phyloP scores from a whole-genome alignment of 2,329 filamentous ascomycete genomes.

The Akanthomyces uredinophilus region DNA sequence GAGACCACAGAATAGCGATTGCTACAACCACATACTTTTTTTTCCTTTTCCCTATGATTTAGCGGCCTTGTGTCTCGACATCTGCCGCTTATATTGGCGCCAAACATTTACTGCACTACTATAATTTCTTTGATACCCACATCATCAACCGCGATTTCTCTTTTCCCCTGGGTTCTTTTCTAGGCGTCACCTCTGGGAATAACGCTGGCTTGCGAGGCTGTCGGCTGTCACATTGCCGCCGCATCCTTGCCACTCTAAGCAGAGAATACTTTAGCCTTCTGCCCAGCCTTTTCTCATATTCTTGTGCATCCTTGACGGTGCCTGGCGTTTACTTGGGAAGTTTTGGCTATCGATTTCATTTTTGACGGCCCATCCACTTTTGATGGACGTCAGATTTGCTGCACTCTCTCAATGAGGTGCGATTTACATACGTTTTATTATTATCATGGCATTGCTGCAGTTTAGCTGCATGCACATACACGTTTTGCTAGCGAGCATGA shows the following conservation, averaged over 20 bases:
- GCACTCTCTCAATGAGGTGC: neutral
- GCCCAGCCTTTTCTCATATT: neutral
- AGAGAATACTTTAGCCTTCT: neutral
- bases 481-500: neutral
- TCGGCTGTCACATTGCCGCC: neutral
- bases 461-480: neutral
- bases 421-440: neutral
- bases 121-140: constrained; percentile 12
- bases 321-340: neutral
- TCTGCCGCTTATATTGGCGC: neutral
- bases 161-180: neutral
- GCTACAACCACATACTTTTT: neutral
- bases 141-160: neutral
- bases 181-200: neutral
- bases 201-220: neutral
- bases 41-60: neutral
- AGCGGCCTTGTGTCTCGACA: neutral
- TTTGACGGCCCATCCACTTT: neutral
- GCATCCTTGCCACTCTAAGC: neutral
- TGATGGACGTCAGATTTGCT: neutral
- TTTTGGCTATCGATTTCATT: neutral
- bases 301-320: neutral
- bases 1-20: constrained; percentile 31
- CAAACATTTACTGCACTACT: neutral
- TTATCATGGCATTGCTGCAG: neutral